Percentiles rank a stretch among this genome's conserved stretches.
Conservation (phyloP, 2,329 filamentous ascomycete species). For the Pseudogymnoascus sp. region DNA sequence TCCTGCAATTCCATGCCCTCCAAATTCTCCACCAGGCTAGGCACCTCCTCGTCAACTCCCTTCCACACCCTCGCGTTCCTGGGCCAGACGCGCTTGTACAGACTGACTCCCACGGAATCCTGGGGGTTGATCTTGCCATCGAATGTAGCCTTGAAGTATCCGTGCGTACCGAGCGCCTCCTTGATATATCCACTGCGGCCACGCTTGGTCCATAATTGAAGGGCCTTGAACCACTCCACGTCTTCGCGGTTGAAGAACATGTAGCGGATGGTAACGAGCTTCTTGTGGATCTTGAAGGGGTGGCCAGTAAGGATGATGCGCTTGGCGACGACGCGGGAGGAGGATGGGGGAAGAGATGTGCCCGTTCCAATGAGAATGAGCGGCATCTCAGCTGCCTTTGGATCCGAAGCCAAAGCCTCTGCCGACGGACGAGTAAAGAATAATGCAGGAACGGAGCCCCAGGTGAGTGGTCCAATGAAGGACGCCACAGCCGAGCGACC, state of each 20-base stretch:
- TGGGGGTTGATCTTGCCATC: constrained; percentile 94
- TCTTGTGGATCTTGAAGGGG: constrained; percentile 98
- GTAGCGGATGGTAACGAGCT: constrained; percentile 91
- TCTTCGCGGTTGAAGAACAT: constrained; percentile 99
- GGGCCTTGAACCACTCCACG: constrained; percentile 93
- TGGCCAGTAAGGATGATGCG: constrained; percentile 90
- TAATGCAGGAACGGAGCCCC: constrained; percentile 84
- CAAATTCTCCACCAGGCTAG: constrained; percentile 24
- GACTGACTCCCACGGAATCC: constrained; percentile 83
- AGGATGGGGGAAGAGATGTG: constrained; percentile 73
- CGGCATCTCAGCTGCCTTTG: constrained; percentile 39
- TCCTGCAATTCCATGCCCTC: constrained; percentile 22
- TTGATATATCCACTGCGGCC: constrained; percentile 88
- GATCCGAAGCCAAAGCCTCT: constrained; percentile 36
- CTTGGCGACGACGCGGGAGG: constrained; percentile 79
- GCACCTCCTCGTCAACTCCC: constrained; percentile 11
- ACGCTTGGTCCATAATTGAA: constrained; percentile 89
- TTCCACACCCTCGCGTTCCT: constrained; percentile 48
- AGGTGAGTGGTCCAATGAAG: constrained; percentile 84
- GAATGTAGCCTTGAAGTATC: constrained; percentile 99
- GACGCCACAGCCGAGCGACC: constrained; percentile 83
- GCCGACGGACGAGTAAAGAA: constrained; percentile 66
- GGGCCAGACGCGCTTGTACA: constrained; percentile 83
- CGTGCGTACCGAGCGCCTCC: constrained; percentile 89
- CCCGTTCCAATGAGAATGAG: constrained; percentile 79